Conservation (phyloP, 2,329 filamentous ascomycete genomes). For the Diaporthe ilicicola region DNA sequence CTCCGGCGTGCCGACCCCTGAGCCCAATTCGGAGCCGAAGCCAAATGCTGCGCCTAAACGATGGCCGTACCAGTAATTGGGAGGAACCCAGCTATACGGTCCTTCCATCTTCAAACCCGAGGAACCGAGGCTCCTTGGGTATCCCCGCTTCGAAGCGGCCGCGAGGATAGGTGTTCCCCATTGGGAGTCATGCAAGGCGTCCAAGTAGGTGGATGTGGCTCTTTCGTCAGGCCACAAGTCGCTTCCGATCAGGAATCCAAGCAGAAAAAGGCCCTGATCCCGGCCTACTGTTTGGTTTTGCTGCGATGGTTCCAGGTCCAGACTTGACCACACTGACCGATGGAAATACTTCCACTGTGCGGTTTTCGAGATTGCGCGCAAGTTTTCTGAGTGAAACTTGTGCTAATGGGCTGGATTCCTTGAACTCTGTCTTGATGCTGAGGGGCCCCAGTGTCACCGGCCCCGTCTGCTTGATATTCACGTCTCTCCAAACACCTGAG, state of each 20-base stretch:
- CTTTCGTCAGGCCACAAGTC: constrained; percentile 70
- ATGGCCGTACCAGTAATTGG: constrained; percentile 69
- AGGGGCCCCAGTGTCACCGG: constrained; percentile 55
- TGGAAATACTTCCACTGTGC: constrained; percentile 47
- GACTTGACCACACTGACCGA: not conserved
- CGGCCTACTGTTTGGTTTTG: not conserved
- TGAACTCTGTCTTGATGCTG: constrained; percentile 54
- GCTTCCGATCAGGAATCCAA: constrained; percentile 67
- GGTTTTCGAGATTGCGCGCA: constrained; percentile 51
- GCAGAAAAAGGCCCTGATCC: constrained; percentile 44
- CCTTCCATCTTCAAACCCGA: constrained; percentile 73
- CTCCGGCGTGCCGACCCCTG: constrained; percentile 70
- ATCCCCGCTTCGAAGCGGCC: constrained; percentile 64
- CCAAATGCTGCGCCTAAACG: constrained; percentile 66
- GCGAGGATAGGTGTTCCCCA: constrained; percentile 67
- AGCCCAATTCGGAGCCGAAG: constrained; percentile 69
- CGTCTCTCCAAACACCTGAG: constrained; percentile 68
- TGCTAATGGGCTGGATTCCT: not conserved
- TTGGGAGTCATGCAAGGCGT: constrained; percentile 56
- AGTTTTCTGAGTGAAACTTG: constrained; percentile 45
- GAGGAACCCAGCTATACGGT: constrained; percentile 72
- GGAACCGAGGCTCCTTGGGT: constrained; percentile 58
- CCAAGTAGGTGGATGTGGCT: constrained; percentile 61
- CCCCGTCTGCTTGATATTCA: constrained; percentile 64
- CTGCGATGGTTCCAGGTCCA: not conserved